Evolutionary conservation across 2,329 filamentous ascomycete species (phyloP), one percentile per base, ranked within the genome.

Genomic region (Claviceps pazoutovae): DNA sequence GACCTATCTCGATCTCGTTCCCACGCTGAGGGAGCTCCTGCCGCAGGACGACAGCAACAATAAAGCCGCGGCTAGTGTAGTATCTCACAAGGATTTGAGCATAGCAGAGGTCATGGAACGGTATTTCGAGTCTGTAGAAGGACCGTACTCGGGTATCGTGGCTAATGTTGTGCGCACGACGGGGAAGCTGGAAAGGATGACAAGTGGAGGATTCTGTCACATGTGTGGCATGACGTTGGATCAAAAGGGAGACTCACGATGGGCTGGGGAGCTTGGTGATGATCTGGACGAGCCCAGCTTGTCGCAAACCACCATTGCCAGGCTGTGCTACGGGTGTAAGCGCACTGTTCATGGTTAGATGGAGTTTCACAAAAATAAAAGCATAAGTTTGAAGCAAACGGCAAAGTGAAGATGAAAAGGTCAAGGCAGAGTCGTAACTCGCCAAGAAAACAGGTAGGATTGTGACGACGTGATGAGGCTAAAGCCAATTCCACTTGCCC

Each of bases 131-230:
- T 42, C 88, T 41, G 66, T 95, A 16, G 90, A 95, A 64, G 79
- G 81, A 57, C 85, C 84, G 54, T 96, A 94, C 62, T 87, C 90
- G 3, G 88, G 86, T 51, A 88, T 97, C 52, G 90, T 98, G 58
- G 85, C 90, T 36, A 98, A 98, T 64, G 93, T 98, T 9, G 91
- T 96, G 5, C 81, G 88, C 56, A 98, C 91, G 37, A 84, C 86
- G n/a, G 83, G 82, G 49, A 95, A 94, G 68, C 74, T 97, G 42
- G 73, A 82, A 46, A 69, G 79, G 26, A 64, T 71, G 0, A 59
- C 70, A 1, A 65, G 64, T 7, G 62, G 59, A n/a, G 60, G 52
- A 4, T 61, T 61, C 34, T 94, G 88, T 60, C 74, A 76, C 37
- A 64, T 91, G 8, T 95, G 88, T 65, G 78, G 79, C 48, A 79